Percentiles rank a stretch among this genome's conserved stretches.
phyloP scores from a whole-genome alignment of 306 rosid species.

The Cyamopsis tetragonoloba region DNA sequence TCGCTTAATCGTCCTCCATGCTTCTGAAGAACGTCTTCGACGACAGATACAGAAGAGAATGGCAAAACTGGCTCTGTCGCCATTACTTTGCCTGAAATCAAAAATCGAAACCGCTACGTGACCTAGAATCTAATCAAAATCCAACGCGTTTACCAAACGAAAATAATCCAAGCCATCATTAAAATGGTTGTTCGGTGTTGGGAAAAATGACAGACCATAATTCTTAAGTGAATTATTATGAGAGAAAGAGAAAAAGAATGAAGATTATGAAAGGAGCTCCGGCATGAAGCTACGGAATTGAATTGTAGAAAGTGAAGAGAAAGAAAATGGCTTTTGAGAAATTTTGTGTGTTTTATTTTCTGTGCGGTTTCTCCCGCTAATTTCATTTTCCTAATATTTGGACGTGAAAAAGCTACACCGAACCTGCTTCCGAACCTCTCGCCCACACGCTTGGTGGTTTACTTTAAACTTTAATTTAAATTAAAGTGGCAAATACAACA shows the following conservation, averaged over 20 bases:
- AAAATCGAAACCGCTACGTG: neutral
- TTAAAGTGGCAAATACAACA: slow-evolving; percentile 16
- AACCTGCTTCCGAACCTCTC: slow-evolving; percentile 85
- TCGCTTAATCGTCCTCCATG: slow-evolving; percentile 40
- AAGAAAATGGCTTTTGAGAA: slow-evolving; percentile 15
- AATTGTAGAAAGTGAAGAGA: slow-evolving; percentile 32
- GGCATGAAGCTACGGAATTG: slow-evolving; percentile 20
- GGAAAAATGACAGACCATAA: neutral
- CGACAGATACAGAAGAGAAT: slow-evolving; percentile 60
- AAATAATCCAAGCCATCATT: neutral
- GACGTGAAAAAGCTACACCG: slow-evolving; percentile 48
- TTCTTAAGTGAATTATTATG: neutral
- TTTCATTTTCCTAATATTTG: slow-evolving; percentile 47
- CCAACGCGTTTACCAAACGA: slow-evolving; percentile 24
- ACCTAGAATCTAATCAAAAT: slow-evolving; percentile 16
- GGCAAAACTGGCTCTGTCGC: slow-evolving; percentile 54
- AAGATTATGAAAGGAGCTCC: slow-evolving; percentile 24
- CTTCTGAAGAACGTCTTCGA: slow-evolving; percentile 73
- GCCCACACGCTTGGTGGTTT: slow-evolving; percentile 49
- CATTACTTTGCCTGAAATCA: slow-evolving; percentile 30
- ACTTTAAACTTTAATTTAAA: slow-evolving; percentile 30
- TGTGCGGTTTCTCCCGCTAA: slow-evolving; percentile 8
- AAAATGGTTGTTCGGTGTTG: slow-evolving; percentile 6
- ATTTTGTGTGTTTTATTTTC: slow-evolving; percentile 33
- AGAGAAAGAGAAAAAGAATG: slow-evolving; percentile 30